Evolutionary conservation across 257 asterid genomes (phyloP), one percentile per base, ranked within the genome.

Genomic region (Solanum arcanum): DNA sequence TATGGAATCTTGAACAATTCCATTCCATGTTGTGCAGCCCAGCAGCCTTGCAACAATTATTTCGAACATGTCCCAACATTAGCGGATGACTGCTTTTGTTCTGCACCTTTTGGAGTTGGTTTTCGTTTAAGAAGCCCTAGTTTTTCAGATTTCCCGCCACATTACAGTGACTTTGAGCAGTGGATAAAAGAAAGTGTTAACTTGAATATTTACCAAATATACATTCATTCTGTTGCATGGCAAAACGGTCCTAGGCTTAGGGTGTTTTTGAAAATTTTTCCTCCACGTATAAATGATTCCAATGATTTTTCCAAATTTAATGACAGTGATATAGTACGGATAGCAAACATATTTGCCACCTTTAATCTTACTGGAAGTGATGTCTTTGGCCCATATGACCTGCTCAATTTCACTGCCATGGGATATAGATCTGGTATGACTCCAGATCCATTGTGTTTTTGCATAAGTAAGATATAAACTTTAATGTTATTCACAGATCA

Each of bases 31-130:
- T 93, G 95, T 85, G 37, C 39, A 39, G 21, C 64, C 87, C 81
- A 92, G 94, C 88, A 90, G 21, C 64, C 87, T 84, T 93, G 94
- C 88, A 90, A 90, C 12, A 29, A 49, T 35, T 4, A 49, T 89
- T 91, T 31, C 16, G 60, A 84, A 89, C 89, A 91, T 70, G 88
- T 90, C 83, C 94, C 93, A 60, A 60, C 90, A 86, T 76, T 93
- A 76, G 91, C 89, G 0, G 70, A 85, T 83, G 23, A 49, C 13
- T 93, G 95, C 91, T 75, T 90, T 46, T 93, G 94, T 88, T 93
- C 94, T 0, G 92, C 92, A 31, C 95, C 95, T 47, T 93, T 93
- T 66, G 93, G 94, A 31, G 88, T 92, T 44, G 94, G 89, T 42
- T 15, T 93, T 5, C 86, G 88, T 9, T 90, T 93, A 31, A 90